Conservation (phyloP, 495 filamentous ascomycete genomes). For the Pseudoneurospora amorphoporcata region DNA sequence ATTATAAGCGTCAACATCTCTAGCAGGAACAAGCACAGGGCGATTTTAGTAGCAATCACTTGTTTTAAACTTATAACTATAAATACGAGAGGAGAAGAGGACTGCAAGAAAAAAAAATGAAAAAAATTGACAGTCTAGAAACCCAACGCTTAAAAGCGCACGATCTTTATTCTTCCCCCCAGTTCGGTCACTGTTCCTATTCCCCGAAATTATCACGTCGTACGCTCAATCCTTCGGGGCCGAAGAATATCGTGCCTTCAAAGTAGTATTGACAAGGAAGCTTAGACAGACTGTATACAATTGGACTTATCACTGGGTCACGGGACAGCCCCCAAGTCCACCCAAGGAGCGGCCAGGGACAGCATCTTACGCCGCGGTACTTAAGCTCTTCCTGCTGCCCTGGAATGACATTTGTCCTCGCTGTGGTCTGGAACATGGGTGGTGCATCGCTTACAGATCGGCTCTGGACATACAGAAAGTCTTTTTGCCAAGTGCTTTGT, state of each 20-base stretch:
- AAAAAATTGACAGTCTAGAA: not conserved
- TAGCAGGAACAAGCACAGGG: not conserved
- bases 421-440: not conserved
- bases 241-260: not conserved
- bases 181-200: not conserved
- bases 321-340: not conserved
- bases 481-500: not conserved
- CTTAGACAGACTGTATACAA: not conserved
- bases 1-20: not conserved
- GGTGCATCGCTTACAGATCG: not conserved
- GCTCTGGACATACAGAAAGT: not conserved
- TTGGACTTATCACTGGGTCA: not conserved
- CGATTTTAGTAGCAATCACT: not conserved
- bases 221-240: not conserved
- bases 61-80: not conserved
- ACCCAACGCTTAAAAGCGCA: not conserved
- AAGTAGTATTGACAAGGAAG: not conserved
- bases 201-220: not conserved
- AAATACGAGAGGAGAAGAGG: not conserved
- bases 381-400: not conserved
- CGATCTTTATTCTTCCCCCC: not conserved
- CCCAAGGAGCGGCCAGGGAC: not conserved
- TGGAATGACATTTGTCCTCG: not conserved
- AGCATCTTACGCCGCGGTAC: not conserved
- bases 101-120: not conserved